Evolutionary conservation across 2,329 filamentous ascomycete genomes (phyloP).

Genomic region (Exophiala viscosa): DNA sequence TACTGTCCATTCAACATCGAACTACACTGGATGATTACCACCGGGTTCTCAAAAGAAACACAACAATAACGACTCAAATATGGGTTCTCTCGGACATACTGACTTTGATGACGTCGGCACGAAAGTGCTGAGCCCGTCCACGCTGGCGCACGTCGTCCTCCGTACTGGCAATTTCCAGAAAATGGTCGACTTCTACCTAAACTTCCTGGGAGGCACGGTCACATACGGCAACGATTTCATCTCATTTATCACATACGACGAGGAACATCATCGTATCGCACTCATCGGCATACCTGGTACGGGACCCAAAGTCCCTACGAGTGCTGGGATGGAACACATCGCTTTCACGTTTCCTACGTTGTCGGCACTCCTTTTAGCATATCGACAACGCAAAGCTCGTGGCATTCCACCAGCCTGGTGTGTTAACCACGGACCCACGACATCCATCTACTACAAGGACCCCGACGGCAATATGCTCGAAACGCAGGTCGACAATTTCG

Average conservation of each 20-base stretch:
- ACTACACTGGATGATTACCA: too few relatives aligned
- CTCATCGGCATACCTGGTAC: slow-evolving; percentile 32
- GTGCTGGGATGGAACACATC: slow-evolving; percentile 3
- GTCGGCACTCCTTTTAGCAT: slow-evolving; percentile 33
- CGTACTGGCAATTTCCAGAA: slow-evolving; percentile 7
- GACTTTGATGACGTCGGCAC: not conserved
- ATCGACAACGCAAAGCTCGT: slow-evolving; percentile 30
- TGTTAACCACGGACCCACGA: slow-evolving; percentile 49
- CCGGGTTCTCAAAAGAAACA: too few relatives aligned
- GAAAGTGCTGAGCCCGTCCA: slow-evolving; percentile 5
- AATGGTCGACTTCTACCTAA: slow-evolving; percentile 10
- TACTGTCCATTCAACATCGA: too few relatives aligned
- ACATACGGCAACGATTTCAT: slow-evolving; percentile 6
- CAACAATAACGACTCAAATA: not conserved
- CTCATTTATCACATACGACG: slow-evolving; percentile 5
- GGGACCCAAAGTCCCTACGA: not conserved
- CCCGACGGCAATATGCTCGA: slow-evolving; percentile 50
- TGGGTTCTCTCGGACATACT: not conserved
- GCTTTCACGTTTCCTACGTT: not conserved
- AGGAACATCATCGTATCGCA: slow-evolving; percentile 42
- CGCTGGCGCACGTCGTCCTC: slow-evolving; percentile 17
- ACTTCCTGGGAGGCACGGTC: slow-evolving; percentile 9
- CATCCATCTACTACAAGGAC: slow-evolving; percentile 48
- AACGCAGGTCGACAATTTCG: slow-evolving; percentile 46
- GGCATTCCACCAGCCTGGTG: slow-evolving; percentile 38